phyloP scores from a whole-genome alignment of 192 early-diverging fungal species.

The Linnemannia exigua region DNA sequence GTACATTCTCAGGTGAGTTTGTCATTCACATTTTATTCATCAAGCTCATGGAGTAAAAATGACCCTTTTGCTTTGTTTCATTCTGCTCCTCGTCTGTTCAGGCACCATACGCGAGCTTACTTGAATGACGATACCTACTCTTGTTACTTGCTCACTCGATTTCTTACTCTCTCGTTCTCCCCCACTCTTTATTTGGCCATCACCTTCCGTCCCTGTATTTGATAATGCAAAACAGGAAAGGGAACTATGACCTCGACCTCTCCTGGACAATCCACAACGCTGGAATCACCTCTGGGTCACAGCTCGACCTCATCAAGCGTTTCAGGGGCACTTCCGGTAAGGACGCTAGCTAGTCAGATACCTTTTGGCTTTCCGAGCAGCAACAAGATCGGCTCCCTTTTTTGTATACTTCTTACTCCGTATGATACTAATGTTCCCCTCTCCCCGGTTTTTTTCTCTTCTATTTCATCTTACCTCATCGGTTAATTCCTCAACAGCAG shows the following conservation, averaged over 20 bases:
- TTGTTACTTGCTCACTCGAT: not conserved
- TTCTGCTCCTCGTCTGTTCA: not conserved
- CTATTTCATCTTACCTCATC: constrained; percentile 6
- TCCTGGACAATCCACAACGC: not conserved
- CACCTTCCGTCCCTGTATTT: not conserved
- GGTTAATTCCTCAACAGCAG: not conserved
- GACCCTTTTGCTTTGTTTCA: too few relatives aligned
- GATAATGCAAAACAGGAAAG: not conserved
- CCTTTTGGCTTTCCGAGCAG: not conserved
- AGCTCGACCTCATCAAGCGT: not conserved
- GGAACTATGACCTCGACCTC: not conserved
- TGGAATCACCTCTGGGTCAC: not conserved
- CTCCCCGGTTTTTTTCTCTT: not conserved
- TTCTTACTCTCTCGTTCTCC: not conserved
- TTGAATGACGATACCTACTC: not conserved
- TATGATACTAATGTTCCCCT: not conserved
- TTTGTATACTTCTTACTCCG: not conserved
- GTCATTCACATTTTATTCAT: not conserved
- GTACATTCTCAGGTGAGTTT: constrained; percentile 66
- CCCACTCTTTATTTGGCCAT: not conserved
- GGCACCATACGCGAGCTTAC: not conserved
- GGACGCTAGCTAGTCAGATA: not conserved
- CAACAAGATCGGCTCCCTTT: not conserved
- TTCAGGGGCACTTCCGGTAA: not conserved
- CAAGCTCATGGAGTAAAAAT: too few relatives aligned